These are phyloP conservation scores for Trichoderma guizhouense DNA, from an alignment of 2,329 filamentous ascomycete genomes.

Conservation along the genomic window DNA sequence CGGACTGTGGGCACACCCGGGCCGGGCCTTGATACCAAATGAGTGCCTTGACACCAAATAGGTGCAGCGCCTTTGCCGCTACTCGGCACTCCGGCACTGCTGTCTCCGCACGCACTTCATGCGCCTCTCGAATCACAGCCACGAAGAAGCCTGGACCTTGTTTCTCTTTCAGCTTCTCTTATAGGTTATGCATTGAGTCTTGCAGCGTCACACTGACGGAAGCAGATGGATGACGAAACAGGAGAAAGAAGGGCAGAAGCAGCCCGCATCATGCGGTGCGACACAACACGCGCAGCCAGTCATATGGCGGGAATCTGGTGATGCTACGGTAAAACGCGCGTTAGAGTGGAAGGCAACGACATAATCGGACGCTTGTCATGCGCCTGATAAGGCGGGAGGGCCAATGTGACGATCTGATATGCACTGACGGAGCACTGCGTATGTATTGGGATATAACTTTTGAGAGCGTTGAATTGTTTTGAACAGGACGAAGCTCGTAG, in stretches of 20 bases:
- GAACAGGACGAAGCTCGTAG: background rate
- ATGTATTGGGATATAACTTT: background rate
- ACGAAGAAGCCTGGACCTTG: background rate
- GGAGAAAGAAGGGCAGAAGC: background rate
- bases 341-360: background rate
- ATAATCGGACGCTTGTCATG: background rate
- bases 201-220: slow-evolving; percentile 12
- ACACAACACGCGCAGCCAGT: background rate
- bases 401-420: background rate
- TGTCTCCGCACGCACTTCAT: slow-evolving; percentile 7
- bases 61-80: background rate
- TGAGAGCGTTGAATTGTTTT: background rate
- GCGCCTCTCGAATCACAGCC: background rate
- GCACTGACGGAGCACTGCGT: background rate
- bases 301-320: background rate
- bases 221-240: background rate
- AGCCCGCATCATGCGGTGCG: background rate
- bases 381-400: background rate
- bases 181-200: background rate
- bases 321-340: background rate
- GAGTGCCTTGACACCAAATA: background rate
- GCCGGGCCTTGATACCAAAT: background rate
- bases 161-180: background rate
- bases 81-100: slow-evolving; percentile 9
- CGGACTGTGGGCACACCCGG: background rate